Conservation (phyloP, 2,329 filamentous ascomycete species). For the Epichloe gansuensis region DNA sequence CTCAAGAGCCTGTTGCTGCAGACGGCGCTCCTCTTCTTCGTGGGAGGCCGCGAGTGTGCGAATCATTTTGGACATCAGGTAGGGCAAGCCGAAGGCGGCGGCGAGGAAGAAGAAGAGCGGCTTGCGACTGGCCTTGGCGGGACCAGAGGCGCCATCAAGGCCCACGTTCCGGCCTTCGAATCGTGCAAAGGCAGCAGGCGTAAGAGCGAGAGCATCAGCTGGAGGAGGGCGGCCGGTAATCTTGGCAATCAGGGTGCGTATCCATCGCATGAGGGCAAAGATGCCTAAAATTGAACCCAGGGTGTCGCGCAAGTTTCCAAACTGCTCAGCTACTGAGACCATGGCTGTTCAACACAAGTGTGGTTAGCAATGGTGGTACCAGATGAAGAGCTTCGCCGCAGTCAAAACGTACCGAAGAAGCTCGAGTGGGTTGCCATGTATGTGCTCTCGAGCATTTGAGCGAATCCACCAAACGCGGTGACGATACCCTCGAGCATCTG, state of each 20-base stretch:
- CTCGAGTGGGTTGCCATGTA: slow-evolving; percentile 99
- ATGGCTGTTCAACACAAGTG: slow-evolving; percentile 49
- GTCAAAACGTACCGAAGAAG: slow-evolving; percentile 67
- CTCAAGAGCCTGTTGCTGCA: slow-evolving; percentile 38
- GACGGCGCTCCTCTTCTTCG: slow-evolving; percentile 63
- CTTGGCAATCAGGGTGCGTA: slow-evolving; percentile 82
- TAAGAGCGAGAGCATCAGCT: slow-evolving; percentile 75
- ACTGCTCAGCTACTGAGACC: slow-evolving; percentile 96
- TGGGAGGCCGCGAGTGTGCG: slow-evolving; percentile 69
- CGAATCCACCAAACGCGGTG: slow-evolving; percentile 90
- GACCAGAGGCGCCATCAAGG: slow-evolving; percentile 50
- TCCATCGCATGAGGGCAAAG: slow-evolving; percentile 91
- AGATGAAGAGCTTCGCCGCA: background rate
- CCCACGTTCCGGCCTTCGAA: slow-evolving; percentile 61
- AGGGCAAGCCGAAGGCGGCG: slow-evolving; percentile 89
- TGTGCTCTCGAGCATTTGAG: slow-evolving; percentile 98
- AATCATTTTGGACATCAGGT: slow-evolving; percentile 95
- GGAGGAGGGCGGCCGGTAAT: slow-evolving; percentile 84
- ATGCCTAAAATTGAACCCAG: slow-evolving; percentile 90
- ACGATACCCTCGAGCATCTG: slow-evolving; percentile 98
- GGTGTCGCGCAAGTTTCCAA: slow-evolving; percentile 84
- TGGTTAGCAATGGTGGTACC: background rate
- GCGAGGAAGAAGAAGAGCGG: slow-evolving; percentile 92
- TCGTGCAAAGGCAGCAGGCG: slow-evolving; percentile 77
- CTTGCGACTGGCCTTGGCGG: slow-evolving; percentile 75